phyloP scores from a whole-genome alignment of 164 flowering plant genomes.

The Akebia trifoliata region DNA sequence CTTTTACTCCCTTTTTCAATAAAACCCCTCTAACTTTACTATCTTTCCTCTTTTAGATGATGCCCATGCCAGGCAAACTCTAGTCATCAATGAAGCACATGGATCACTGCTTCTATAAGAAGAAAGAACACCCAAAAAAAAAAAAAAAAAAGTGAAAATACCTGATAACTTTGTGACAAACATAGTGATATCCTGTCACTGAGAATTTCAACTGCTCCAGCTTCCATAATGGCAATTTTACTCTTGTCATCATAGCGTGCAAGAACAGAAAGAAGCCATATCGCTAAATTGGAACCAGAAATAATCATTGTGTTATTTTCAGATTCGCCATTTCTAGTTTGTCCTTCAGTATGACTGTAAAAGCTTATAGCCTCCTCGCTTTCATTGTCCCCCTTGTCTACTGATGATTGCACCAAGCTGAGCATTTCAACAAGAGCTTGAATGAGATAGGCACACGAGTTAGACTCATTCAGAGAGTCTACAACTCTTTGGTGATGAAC shows the following conservation, averaged over 20 bases:
- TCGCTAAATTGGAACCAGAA: slow-evolving; percentile 55
- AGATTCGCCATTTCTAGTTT: slow-evolving; percentile 29
- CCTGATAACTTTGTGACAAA: slow-evolving; percentile 58
- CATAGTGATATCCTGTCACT: slow-evolving; percentile 64
- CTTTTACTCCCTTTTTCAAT: too few relatives aligned
- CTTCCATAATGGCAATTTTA: slow-evolving; percentile 72
- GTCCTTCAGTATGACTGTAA: slow-evolving; percentile 43
- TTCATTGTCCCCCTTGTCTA: slow-evolving; percentile 27
- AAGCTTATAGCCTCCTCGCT: slow-evolving; percentile 46
- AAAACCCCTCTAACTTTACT: too few relatives aligned
- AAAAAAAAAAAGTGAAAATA: slow-evolving; percentile 14
- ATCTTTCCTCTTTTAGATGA: too few relatives aligned
- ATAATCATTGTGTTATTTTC: slow-evolving; percentile 43
- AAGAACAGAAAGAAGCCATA: slow-evolving; percentile 79
- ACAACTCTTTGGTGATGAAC: slow-evolving; percentile 61
- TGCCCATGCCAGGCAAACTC: too few relatives aligned
- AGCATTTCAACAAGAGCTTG: slow-evolving; percentile 83
- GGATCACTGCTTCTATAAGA: too few relatives aligned
- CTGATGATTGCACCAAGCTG: slow-evolving; percentile 33
- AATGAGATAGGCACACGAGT: slow-evolving; percentile 50
- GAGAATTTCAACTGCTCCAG: slow-evolving; percentile 86
- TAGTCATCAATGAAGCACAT: too few relatives aligned
- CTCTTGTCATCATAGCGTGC: slow-evolving; percentile 75
- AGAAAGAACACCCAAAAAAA: not conserved
- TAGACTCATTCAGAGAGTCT: slow-evolving; percentile 62